These are phyloP conservation scores for Hypoxylon subgilvum DNA, from an alignment of 495 filamentous ascomycete genomes.

Conservation along the genomic window DNA sequence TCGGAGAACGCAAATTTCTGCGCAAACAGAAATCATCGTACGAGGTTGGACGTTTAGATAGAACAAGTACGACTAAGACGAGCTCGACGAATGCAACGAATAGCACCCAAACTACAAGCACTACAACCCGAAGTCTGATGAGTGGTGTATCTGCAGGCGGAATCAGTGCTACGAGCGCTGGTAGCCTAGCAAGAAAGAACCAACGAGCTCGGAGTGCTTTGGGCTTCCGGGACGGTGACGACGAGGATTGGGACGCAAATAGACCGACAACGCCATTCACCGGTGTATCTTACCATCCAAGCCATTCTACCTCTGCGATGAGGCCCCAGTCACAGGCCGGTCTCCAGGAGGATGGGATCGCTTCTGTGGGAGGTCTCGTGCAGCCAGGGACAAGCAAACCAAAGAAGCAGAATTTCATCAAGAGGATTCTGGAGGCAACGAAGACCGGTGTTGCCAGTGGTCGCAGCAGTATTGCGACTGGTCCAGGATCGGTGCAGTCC, in stretches of 20 bases:
- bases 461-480: slow-evolving; percentile 79
- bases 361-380: slow-evolving; percentile 75
- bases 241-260: slow-evolving; percentile 52
- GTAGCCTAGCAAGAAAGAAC: slow-evolving; percentile 81
- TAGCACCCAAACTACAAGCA: slow-evolving; percentile 74
- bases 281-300: slow-evolving; percentile 82
- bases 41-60: slow-evolving; percentile 74
- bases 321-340: slow-evolving; percentile 56
- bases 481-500: slow-evolving; percentile 48
- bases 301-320: slow-evolving; percentile 64
- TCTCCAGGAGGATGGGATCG: slow-evolving; percentile 56
- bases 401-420: slow-evolving; percentile 94
- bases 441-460: slow-evolving; percentile 92
- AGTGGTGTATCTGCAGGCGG: slow-evolving; percentile 88
- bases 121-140: slow-evolving; percentile 87
- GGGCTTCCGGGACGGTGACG: slow-evolving; percentile 56
- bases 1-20: slow-evolving; percentile 46
- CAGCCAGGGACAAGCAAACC: slow-evolving; percentile 68
- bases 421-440: slow-evolving; percentile 91
- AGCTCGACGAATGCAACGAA: slow-evolving; percentile 78
- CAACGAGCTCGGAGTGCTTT: slow-evolving; percentile 59
- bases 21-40: slow-evolving; percentile 78
- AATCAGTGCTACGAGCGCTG: slow-evolving; percentile 93
- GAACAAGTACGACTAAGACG: slow-evolving; percentile 86
- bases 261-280: slow-evolving; percentile 76